A percentile compares a stretch with the other conserved stretches of the same genome.
These are phyloP conservation scores for Metarhizium guizhouense DNA, from an alignment of 2,329 filamentous ascomycete genomes.

Conservation along the genomic window DNA sequence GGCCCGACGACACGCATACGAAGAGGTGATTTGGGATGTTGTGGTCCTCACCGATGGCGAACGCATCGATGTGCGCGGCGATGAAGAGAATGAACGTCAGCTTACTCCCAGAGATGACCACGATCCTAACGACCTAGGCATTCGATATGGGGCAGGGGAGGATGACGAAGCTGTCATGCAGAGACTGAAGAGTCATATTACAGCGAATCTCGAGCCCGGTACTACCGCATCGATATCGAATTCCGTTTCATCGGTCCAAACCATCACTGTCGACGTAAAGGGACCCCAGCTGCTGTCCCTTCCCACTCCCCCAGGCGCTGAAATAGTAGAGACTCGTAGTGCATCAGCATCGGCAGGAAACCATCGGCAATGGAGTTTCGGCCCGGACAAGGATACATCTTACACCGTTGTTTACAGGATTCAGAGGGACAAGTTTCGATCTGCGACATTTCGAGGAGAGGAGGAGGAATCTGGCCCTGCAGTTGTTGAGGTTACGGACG, in stretches of 20 bases:
- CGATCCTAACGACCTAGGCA: slow-evolving; percentile 1
- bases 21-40: slow-evolving; percentile 58
- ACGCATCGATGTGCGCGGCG: slow-evolving; percentile 39
- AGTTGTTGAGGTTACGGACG: slow-evolving; percentile 18
- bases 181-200: slow-evolving; percentile 43
- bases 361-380: slow-evolving; percentile 7
- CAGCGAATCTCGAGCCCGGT: slow-evolving; percentile 43
- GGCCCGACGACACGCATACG: slow-evolving; percentile 33
- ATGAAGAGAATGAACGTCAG: slow-evolving; percentile 19
- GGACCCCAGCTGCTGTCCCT: slow-evolving; percentile 42
- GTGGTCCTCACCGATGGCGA: slow-evolving; percentile 52
- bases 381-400: slow-evolving; percentile 20
- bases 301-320: slow-evolving; percentile 47
- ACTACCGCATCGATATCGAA: slow-evolving; percentile 53
- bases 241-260: slow-evolving; percentile 50
- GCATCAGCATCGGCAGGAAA: slow-evolving; percentile 8
- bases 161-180: slow-evolving; percentile 33
- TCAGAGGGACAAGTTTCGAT: slow-evolving; percentile 41
- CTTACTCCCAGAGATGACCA: not conserved
- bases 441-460: slow-evolving; percentile 28
- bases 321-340: slow-evolving; percentile 43
- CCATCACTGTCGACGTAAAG: slow-evolving; percentile 54
- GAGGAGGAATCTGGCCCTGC: slow-evolving; percentile 17
- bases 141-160: slow-evolving; percentile 4
- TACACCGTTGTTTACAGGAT: slow-evolving; percentile 53